Percentiles rank a stretch among this genome's conserved stretches.
phyloP scores from a whole-genome alignment of 495 filamentous ascomycete species.

The Hypoxylon subgilvum region DNA sequence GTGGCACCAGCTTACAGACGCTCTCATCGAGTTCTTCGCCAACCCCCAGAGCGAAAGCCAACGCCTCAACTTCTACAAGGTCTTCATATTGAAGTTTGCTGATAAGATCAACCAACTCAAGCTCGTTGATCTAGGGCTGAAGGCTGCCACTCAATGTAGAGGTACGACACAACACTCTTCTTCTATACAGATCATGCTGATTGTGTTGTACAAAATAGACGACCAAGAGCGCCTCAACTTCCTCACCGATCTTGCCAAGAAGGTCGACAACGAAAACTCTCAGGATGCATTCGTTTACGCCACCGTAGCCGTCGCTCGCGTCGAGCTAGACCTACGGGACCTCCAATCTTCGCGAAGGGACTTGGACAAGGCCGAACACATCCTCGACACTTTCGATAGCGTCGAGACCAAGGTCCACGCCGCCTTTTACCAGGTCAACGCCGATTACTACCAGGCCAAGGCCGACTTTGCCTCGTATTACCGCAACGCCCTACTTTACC shows the following conservation, averaged over 20 bases:
- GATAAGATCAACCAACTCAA: constrained; percentile 99
- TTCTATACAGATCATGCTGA: not conserved
- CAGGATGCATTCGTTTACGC: constrained; percentile 98
- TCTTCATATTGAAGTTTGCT: constrained; percentile 93
- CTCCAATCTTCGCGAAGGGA: constrained; percentile 79
- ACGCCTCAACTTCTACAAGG: constrained; percentile 87
- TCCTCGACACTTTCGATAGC: constrained; percentile 89
- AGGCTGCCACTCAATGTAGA: constrained; percentile 83
- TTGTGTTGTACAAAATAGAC: constrained; percentile 58
- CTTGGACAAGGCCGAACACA: constrained; percentile 82
- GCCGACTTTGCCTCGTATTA: constrained; percentile 94
- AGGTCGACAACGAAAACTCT: constrained; percentile 88
- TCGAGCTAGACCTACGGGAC: constrained; percentile 79
- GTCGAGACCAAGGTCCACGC: constrained; percentile 97
- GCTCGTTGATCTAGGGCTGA: constrained; percentile 86
- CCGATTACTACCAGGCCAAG: constrained; percentile 92
- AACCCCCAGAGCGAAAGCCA: constrained; percentile 78
- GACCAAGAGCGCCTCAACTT: constrained; percentile 86
- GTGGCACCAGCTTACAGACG: constrained; percentile 97
- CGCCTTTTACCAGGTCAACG: constrained; percentile 93
- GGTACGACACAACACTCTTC: constrained; percentile 58
- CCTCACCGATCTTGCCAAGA: constrained; percentile 79
- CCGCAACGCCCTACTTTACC: constrained; percentile 95
- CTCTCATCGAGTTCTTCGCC: constrained; percentile 87
- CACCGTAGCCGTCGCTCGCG: constrained; percentile 84